Evolutionary conservation across 345 rosid species (phyloP).

Genomic region (Odontarrhena argentea): DNA sequence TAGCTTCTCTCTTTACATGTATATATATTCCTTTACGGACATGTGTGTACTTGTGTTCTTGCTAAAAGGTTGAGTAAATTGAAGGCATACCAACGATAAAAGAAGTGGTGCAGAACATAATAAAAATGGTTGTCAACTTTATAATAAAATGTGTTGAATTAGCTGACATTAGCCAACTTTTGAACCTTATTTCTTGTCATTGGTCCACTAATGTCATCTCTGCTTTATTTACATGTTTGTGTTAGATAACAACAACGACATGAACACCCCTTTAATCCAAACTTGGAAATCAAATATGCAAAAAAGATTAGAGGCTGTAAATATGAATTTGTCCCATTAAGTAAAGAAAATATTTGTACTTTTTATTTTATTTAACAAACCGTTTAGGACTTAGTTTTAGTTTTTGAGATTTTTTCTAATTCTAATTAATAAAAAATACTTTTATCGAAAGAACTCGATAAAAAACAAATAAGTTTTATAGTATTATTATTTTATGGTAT

Average conservation of each 20-base stretch:
- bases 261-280: conserved; percentile 12
- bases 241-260: conserved; percentile 4
- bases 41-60: not conserved
- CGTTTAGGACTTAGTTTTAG: too few species aligned
- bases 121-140: conserved; percentile 12
- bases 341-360: not conserved
- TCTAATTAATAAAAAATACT: too few species aligned
- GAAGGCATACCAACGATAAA: not conserved
- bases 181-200: conserved; percentile 21
- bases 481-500: too few species aligned
- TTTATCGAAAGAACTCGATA: too few species aligned
- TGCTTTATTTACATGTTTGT: conserved; percentile 11
- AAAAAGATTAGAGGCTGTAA: not conserved
- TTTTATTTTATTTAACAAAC: too few species aligned
- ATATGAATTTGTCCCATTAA: not conserved
- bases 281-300: not conserved
- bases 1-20: too few species aligned
- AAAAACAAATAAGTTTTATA: too few species aligned
- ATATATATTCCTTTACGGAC: too few species aligned
- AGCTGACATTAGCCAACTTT: conserved; percentile 28
- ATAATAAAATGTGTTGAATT: not conserved
- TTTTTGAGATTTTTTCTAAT: too few species aligned
- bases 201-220: conserved; percentile 24
- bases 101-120: not conserved
- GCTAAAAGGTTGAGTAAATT: not conserved